A percentile compares a stretch with the other conserved stretches of the same genome.
Evolutionary conservation across 345 rosid species (phyloP).

Genomic region (Conringia planisiliqua): DNA sequence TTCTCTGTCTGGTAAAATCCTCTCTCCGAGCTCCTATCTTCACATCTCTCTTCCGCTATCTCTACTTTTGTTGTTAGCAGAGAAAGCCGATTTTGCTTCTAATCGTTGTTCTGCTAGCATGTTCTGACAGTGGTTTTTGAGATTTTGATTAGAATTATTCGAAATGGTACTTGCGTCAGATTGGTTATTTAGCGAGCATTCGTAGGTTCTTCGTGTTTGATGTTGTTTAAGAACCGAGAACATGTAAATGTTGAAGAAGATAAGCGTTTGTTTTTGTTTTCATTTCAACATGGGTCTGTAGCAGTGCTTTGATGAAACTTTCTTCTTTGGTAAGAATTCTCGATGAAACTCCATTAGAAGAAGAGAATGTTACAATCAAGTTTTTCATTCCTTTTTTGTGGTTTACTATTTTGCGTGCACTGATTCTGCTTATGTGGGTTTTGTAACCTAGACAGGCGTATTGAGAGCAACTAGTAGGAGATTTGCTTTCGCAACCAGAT

Average conservation of each 20-base stretch:
- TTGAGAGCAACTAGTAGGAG: slow-evolving; percentile 49
- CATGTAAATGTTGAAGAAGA: not conserved
- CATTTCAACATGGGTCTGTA: not conserved
- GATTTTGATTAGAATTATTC: not conserved
- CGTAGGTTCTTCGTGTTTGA: not conserved
- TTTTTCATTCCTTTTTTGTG: not conserved
- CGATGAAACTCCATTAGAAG: not conserved
- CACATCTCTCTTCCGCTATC: not conserved
- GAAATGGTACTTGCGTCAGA: not conserved
- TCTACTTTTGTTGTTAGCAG: not conserved
- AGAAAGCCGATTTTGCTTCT: not conserved
- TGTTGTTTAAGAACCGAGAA: not conserved
- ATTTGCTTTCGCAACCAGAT: slow-evolving; percentile 33
- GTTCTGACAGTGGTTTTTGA: not conserved
- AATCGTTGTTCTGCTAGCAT: not conserved
- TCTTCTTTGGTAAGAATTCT: not conserved
- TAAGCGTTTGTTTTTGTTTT: not conserved
- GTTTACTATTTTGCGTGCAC: slow-evolving; percentile 9
- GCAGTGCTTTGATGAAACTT: slow-evolving; percentile 13
- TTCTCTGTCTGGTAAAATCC: slow-evolving; percentile 44
- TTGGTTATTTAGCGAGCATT: not conserved
- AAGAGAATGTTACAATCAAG: not conserved
- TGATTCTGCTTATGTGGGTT: slow-evolving; percentile 26
- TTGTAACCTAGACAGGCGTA: slow-evolving; percentile 70
- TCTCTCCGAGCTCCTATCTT: not conserved